These are phyloP conservation scores for Vitis labrusca DNA, from an alignment of 164 flowering plant species.

Conservation along the genomic window DNA sequence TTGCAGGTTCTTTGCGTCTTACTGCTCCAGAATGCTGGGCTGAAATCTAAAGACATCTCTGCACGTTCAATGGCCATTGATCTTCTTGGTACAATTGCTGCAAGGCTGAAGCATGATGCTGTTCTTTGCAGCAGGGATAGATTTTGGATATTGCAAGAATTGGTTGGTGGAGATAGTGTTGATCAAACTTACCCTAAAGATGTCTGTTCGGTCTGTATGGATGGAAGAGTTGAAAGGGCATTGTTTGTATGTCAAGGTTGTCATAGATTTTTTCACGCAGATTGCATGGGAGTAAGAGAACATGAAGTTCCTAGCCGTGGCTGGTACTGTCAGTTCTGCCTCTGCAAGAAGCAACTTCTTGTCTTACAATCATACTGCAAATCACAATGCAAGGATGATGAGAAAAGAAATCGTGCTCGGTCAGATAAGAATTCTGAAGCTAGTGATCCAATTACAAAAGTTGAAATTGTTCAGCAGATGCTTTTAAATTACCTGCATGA, in stretches of 20 bases:
- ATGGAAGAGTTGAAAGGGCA: conserved; percentile 46
- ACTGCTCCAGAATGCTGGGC: conserved; percentile 93
- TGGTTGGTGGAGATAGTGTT: conserved; percentile 33
- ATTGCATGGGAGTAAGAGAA: conserved; percentile 75
- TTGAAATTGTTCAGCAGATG: conserved; percentile 84
- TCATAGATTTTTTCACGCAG: conserved; percentile 74
- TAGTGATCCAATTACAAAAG: conserved; percentile 37
- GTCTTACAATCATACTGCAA: conserved; percentile 70
- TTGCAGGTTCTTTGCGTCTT: conserved; percentile 96
- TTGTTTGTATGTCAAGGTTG: conserved; percentile 69
- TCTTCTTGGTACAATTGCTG: conserved; percentile 88
- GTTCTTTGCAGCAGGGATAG: conserved; percentile 52
- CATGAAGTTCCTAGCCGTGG: conserved; percentile 43
- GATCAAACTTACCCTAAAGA: conserved; percentile 39
- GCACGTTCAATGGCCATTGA: conserved; percentile 92
- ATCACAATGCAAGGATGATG: conserved; percentile 47
- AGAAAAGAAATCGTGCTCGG: conserved; percentile 13
- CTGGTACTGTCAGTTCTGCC: conserved; percentile 74
- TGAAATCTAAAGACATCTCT: conserved; percentile 84
- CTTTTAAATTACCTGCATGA: conserved; percentile 86
- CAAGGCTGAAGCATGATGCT: conserved; percentile 88
- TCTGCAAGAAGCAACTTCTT: conserved; percentile 73
- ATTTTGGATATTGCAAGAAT: conserved; percentile 74
- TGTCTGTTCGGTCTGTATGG: conserved; percentile 71
- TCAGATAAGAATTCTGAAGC: conserved; percentile 33